These are phyloP conservation scores for Gossypium turneri DNA, from an alignment of 345 rosid species.

Conservation along the genomic window DNA sequence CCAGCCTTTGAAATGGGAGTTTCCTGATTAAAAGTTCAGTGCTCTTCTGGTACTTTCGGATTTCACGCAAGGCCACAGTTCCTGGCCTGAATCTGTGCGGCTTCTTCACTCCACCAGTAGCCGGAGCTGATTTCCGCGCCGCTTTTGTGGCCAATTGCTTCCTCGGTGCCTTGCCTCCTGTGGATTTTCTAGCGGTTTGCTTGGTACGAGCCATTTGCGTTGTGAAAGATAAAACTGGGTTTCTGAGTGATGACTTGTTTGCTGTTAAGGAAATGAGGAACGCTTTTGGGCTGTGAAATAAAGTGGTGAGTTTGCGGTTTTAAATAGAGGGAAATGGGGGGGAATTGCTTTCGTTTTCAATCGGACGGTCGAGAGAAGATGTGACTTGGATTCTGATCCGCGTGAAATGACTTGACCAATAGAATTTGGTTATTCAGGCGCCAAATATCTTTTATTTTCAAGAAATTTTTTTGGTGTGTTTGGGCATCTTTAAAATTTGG, in stretches of 20 bases:
- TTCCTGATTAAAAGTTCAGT: conserved; percentile 50
- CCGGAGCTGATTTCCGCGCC: conserved; percentile 51
- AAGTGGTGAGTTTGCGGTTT: background rate
- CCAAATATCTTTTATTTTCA: background rate
- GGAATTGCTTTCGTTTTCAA: background rate
- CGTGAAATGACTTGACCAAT: conserved; percentile 10
- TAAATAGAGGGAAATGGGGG: background rate
- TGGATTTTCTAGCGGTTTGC: conserved; percentile 58
- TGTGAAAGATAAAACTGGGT: background rate
- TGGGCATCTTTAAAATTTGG: too few relatives aligned
- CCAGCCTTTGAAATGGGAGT: conserved; percentile 52
- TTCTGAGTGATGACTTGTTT: background rate
- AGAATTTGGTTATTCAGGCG: conserved; percentile 5
- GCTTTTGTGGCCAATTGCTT: conserved; percentile 55
- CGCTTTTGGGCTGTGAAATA: background rate
- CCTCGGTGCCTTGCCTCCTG: conserved; percentile 59
- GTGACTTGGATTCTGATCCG: conserved; percentile 27
- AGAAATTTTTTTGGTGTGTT: too few relatives aligned
- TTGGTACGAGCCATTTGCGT: conserved; percentile 50
- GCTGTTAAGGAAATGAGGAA: background rate
- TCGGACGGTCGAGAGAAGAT: conserved; percentile 12
- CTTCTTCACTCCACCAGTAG: conserved; percentile 60
- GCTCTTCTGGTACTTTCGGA: conserved; percentile 53
- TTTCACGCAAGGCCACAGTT: conserved; percentile 48
- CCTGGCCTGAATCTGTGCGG: conserved; percentile 58